Evolutionary conservation across 768 basidiomycete genomes (phyloP).

Genomic region (Pisolithus marmoratus): DNA sequence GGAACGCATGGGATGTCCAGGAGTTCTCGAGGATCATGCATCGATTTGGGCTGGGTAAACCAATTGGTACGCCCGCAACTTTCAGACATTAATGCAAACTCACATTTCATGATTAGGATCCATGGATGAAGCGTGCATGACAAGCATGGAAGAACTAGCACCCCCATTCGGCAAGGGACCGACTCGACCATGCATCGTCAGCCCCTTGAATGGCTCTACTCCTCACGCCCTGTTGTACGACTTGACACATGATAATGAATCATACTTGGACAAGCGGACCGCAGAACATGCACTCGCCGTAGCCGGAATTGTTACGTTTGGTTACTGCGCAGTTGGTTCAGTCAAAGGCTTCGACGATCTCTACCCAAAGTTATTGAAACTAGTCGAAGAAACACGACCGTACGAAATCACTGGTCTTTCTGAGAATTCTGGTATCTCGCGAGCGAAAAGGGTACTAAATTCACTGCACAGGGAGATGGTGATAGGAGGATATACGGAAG

Average conservation of each 20-base stretch:
- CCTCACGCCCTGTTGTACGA: conserved; percentile 96
- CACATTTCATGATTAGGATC: conserved; percentile 49
- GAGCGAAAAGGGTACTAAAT: conserved; percentile 71
- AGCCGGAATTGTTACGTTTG: conserved; percentile 89
- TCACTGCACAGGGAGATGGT: conserved; percentile 90
- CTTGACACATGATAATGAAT: conserved; percentile 96
- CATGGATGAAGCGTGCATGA: conserved; percentile 87
- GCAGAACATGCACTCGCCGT: conserved; percentile 95
- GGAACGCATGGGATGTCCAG: conserved; percentile 85
- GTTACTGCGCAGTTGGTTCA: conserved; percentile 81
- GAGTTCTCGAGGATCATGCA: conserved; percentile 87
- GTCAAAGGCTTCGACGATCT: conserved; percentile 98
- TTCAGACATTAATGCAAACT: neutral
- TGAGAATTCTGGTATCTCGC: conserved; percentile 51
- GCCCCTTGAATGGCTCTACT: conserved; percentile 73
- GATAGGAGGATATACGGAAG: conserved; percentile 80
- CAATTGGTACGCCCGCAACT: conserved; percentile 57
- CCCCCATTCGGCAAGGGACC: conserved; percentile 83
- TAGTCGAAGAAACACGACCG: conserved; percentile 76
- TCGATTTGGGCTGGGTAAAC: conserved; percentile 87
- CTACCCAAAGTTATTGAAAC: conserved; percentile 88
- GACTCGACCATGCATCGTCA: conserved; percentile 64
- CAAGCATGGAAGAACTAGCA: conserved; percentile 66
- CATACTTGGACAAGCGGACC: conserved; percentile 81
- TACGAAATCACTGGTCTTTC: conserved; percentile 67